Evolutionary conservation across 768 basidiomycete species (phyloP).

Genomic region (Lactifluus echinatus): DNA sequence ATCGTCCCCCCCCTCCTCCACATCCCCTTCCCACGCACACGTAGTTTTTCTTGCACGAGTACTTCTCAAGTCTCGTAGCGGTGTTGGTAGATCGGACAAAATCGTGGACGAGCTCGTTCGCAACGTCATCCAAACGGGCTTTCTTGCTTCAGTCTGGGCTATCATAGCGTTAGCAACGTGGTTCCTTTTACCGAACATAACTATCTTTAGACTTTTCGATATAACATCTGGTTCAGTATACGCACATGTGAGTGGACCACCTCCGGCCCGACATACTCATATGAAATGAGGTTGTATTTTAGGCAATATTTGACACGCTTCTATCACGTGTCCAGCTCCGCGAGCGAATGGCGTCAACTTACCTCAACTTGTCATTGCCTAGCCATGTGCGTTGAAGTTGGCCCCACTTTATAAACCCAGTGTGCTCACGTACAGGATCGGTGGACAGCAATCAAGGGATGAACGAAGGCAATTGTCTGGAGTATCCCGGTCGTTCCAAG

Average conservation of each 20-base stretch:
- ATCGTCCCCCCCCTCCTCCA: neutral
- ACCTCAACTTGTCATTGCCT: neutral
- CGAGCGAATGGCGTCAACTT: neutral
- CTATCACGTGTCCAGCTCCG: neutral
- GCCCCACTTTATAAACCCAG: neutral
- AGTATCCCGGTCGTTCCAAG: neutral
- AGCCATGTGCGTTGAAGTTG: neutral
- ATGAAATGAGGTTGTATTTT: neutral
- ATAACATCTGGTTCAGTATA: neutral
- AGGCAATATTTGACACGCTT: neutral
- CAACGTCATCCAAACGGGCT: neutral
- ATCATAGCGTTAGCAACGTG: neutral
- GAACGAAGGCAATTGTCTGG: neutral
- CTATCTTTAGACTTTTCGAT: neutral
- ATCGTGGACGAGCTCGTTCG: neutral
- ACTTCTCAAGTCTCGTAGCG: constrained; percentile 1
- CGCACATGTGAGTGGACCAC: neutral
- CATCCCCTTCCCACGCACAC: too few relatives aligned
- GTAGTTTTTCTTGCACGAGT: neutral
- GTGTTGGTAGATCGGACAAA: neutral
- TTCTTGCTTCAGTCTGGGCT: neutral
- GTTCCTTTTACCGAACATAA: neutral
- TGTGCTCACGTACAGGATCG: neutral
- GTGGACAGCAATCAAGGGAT: neutral
- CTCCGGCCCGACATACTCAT: neutral